Base-by-base conservation (phyloP, 768 basidiomycete species). In the Krasilnikovozyma curviuscula region DNA sequence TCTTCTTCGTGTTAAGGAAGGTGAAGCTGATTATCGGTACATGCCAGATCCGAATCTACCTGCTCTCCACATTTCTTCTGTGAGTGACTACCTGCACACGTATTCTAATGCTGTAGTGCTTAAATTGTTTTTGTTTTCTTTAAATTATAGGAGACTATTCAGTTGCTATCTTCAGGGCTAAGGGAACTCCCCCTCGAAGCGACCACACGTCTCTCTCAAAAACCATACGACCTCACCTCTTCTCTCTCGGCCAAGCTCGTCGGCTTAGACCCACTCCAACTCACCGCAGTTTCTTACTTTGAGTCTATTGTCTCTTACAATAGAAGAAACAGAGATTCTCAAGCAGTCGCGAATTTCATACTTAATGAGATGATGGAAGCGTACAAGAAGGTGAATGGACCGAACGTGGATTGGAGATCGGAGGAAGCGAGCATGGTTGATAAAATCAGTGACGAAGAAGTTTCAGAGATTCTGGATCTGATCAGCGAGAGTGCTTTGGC, bases 11-110 rank as follows among this genome's bases (percentile, higher is more conserved):
- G 77, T 75, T 39, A 97, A 98, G 65, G 93, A 93, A 57, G 82
- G 88, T 56, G 80, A 86, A 0, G 85, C 83, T 1, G 93, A 98
- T 62, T 98, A 97, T 62, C 74, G 67, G 7, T 97, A 95, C 66
- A 91, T 98, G 84, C 93, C 93, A 0, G 93, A 98, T 61, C 78
- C 85, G 0, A 95, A 97, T 61, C 66, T 97, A 1, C 85, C 86
- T 0, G 73, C 77, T 0, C 66, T 95, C 30, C 50, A 57, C 19
- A 59, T 63, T 27, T 49, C 54, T 30, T 42, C 54, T 9, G 63
- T 62, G 29, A 50, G 61, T 59, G 8, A 13, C 27, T 7, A n/a
- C 34, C 29, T 16, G 31, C 5, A 59, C 74, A n/a, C n/a, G 60
- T 25, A 24, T 48, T 12, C 35, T 25, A 27, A n/a, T 24, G 21